phyloP scores from a whole-genome alignment of 202 grass and related monocot species.

The Bolboschoenoplectus hybrid region DNA sequence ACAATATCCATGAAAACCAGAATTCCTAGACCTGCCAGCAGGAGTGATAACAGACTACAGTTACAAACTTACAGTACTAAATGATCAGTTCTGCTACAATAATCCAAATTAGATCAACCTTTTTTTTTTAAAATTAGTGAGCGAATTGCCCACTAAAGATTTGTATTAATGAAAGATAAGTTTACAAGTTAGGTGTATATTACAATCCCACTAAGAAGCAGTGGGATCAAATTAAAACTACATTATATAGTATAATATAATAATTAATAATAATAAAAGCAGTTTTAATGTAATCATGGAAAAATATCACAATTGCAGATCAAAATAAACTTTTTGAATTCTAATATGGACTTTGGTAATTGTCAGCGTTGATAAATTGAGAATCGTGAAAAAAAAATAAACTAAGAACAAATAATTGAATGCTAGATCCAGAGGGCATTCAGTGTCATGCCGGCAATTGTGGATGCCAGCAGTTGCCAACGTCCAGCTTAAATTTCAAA shows the following conservation, averaged over 20 bases:
- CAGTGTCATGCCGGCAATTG: neutral
- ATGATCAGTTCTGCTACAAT: neutral
- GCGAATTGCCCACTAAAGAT: too few species aligned
- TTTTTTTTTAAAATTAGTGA: too few species aligned
- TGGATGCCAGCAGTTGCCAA: neutral
- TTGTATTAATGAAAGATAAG: too few species aligned
- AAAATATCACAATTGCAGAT: neutral
- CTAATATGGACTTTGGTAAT: constrained; percentile 4
- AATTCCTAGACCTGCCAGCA: constrained; percentile 73
- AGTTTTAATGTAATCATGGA: neutral
- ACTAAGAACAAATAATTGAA: neutral
- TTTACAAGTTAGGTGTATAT: too few species aligned
- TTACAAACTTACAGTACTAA: neutral
- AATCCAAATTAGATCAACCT: neutral
- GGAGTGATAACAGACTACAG: constrained; percentile 29
- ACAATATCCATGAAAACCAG: constrained; percentile 86
- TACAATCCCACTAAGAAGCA: too few species aligned
- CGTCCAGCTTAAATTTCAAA: neutral
- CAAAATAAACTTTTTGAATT: neutral
- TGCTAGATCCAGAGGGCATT: neutral
- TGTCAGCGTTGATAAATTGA: neutral
- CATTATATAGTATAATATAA: constrained; percentile 10
- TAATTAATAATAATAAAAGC: neutral
- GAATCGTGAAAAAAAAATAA: neutral
- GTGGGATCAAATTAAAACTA: neutral